Evolutionary conservation across 1,284 basidiomycete species (phyloP).

Genomic region (Tilletia indica): DNA sequence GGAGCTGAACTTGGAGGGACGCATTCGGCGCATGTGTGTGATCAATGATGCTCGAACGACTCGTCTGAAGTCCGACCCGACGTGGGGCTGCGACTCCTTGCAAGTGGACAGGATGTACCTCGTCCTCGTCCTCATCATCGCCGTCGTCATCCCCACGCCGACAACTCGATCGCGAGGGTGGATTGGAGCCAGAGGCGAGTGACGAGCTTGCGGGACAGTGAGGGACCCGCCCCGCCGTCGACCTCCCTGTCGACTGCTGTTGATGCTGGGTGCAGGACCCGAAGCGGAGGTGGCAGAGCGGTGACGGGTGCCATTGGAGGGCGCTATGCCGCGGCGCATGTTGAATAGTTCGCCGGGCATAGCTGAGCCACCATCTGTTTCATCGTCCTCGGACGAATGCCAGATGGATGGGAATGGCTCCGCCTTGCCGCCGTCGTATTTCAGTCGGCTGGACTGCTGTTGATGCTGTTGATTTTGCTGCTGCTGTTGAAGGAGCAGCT

Average conservation of each 20-base stretch:
- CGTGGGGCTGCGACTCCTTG: not conserved
- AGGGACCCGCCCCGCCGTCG: not conserved
- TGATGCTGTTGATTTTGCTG: not conserved
- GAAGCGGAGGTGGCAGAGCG: not conserved
- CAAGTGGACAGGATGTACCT: not conserved
- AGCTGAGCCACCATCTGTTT: not conserved
- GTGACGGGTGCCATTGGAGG: not conserved
- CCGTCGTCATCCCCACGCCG: slow-evolving; percentile 1
- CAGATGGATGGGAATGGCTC: not conserved
- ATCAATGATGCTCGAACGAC: not conserved
- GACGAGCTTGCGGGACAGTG: not conserved
- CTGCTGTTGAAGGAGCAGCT: not conserved
- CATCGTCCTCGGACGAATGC: not conserved
- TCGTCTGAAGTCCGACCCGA: not conserved
- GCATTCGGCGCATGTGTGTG: slow-evolving; percentile 6
- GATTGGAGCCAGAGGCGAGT: not conserved
- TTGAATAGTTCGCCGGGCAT: not conserved
- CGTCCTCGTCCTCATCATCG: not conserved
- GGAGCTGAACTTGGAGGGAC: not conserved
- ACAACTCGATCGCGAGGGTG: not conserved
- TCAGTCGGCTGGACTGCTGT: not conserved
- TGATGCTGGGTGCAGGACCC: not conserved
- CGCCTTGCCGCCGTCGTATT: not conserved
- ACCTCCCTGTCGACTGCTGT: not conserved
- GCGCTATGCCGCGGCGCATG: not conserved